Base-by-base conservation (phyloP, 1,284 basidiomycete genomes). In the Vanrija humicola region DNA sequence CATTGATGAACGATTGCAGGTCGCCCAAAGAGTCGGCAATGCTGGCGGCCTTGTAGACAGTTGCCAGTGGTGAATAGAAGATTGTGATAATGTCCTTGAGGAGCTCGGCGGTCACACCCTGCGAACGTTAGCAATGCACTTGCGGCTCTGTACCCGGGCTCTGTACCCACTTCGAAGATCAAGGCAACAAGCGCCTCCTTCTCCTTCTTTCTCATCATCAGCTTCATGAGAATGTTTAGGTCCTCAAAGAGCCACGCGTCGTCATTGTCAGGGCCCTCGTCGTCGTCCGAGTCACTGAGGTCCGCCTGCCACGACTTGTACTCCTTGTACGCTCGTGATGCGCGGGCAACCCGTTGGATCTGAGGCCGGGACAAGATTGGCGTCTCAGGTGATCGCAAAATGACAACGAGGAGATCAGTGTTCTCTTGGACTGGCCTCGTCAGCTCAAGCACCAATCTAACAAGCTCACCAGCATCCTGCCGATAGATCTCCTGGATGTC, bases 11-110 rank as follows among this genome's bases (percentile, higher is more conserved):
- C 58, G 82, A 89, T 76, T 98, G 96, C 51, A 98, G 70, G 72
- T 98, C 96, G 38, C 85, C 82, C 2, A 99, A 74, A 2, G 92
- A 96, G 72, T 98, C 95, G 10, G 90, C 88, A 53, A 99, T 97
- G 72, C 90, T 97, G 5, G 96, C 96, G 5, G 95, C 95, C 70
- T 90, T 88, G 79, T 98, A 99, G 2, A 98, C 96, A 67, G 95
- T 90, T 0, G 96, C 96, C n/a, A 99, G 81, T 1, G 96, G 96
- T 1, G 94, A 80, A 75, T 99, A 99, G 77, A 99, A 98, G 59
- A 99, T 98, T 12, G 96, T 98, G 66, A 99, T 93, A 59, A 99
- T 98, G 73, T 99, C 96, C 77, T 95, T 98, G 66, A 98, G 80
- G 40, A 99, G 79, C 47, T 98, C 95, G 3, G 96, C 86, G 0